Conservation (phyloP, 2,329 filamentous ascomycete species). For the Diaporthe citri region DNA sequence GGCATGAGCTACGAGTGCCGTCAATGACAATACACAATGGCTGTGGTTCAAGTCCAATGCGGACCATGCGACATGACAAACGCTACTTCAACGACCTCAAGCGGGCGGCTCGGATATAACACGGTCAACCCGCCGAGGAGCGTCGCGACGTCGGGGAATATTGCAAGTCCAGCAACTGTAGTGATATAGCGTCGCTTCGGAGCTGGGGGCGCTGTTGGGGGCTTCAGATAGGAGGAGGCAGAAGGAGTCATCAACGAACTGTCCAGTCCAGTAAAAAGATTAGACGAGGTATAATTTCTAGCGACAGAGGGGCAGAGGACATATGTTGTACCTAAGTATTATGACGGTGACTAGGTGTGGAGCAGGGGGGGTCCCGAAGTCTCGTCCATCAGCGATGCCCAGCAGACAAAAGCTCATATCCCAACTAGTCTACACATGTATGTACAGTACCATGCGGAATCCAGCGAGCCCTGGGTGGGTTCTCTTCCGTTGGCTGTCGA, state of each 20-base stretch:
- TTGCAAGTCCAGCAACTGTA: conserved; percentile 4
- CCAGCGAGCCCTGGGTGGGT: conserved; percentile 30
- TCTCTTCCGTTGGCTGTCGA: conserved; percentile 31
- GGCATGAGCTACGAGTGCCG: background rate
- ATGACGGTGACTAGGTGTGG: conserved; percentile 38
- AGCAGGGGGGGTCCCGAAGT: conserved; percentile 24
- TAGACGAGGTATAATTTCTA: conserved; percentile 11
- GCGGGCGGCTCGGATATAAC: conserved; percentile 36
- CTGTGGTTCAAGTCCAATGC: conserved; percentile 5
- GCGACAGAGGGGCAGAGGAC: conserved; percentile 27
- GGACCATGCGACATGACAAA: conserved; percentile 5
- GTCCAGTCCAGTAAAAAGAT: background rate
- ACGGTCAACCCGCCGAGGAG: conserved; percentile 11
- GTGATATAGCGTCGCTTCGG: background rate
- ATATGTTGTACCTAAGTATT: conserved; percentile 34
- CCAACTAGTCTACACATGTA: conserved; percentile 32
- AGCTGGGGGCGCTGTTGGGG: background rate
- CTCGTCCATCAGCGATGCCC: conserved; percentile 29
- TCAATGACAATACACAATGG: conserved; percentile 10
- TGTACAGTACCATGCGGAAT: conserved; percentile 38
- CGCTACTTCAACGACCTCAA: conserved; percentile 4
- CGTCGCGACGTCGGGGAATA: background rate
- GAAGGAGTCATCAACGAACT: conserved; percentile 7
- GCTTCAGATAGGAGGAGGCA: conserved; percentile 6
- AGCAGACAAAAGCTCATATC: conserved; percentile 20